Conservation (phyloP, 495 filamentous ascomycete species). For the Penicillium steckii region DNA sequence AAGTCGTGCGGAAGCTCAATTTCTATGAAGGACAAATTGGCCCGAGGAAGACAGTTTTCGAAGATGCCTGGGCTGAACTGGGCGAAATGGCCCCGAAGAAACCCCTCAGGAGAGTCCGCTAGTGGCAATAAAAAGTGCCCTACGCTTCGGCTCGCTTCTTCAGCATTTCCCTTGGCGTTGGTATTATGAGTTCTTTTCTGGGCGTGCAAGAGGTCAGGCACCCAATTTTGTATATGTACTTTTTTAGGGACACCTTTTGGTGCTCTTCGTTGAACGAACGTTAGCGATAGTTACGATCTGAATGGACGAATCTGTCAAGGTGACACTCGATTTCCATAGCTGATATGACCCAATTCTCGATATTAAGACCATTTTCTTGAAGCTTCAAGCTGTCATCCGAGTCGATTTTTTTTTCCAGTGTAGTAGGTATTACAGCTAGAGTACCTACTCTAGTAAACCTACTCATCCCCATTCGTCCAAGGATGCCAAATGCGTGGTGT, state of each 20-base stretch:
- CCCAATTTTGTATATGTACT: constrained; percentile 26
- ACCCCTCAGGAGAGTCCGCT: constrained; percentile 23
- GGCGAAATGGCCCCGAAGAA: constrained; percentile 26
- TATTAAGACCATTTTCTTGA: not conserved
- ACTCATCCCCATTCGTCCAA: not conserved
- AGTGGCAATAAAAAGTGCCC: constrained; percentile 10
- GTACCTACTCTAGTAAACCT: too few species aligned
- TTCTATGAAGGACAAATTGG: constrained; percentile 63
- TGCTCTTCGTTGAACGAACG: constrained; percentile 11
- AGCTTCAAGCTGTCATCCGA: not conserved
- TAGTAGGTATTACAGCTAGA: too few species aligned
- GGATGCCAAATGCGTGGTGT: not conserved
- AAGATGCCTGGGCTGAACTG: constrained; percentile 64
- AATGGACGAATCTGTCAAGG: constrained; percentile 6
- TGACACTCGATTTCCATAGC: not conserved
- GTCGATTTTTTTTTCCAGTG: not conserved
- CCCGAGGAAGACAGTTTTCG: constrained; percentile 68
- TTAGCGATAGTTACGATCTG: constrained; percentile 22
- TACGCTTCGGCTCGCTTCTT: not conserved
- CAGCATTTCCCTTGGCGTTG: constrained; percentile 29
- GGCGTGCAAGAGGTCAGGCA: constrained; percentile 5
- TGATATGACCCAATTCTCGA: too few species aligned
- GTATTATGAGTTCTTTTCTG: constrained; percentile 14
- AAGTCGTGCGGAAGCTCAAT: constrained; percentile 75
- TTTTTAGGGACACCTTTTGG: constrained; percentile 11